Evolutionary conservation across 257 asterid genomes (phyloP).

Genomic region (Capsicum rhomboideum): DNA sequence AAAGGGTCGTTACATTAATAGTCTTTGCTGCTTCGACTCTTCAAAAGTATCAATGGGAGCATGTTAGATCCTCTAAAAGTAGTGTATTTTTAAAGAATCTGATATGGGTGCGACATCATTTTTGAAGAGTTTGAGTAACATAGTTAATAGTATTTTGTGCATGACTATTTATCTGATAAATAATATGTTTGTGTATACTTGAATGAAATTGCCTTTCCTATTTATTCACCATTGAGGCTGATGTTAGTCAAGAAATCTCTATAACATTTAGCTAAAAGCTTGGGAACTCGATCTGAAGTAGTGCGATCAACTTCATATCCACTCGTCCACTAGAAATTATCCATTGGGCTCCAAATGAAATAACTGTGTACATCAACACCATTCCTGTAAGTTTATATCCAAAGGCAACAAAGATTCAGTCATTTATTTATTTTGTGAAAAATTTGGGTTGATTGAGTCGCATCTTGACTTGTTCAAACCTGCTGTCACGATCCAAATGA

Average conservation of each 20-base stretch:
- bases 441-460: background rate
- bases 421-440: background rate
- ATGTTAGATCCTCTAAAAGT: too few relatives aligned
- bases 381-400: slow-evolving; percentile 15
- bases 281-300: slow-evolving; percentile 45
- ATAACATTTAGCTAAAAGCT: slow-evolving; percentile 58
- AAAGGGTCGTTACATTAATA: too few relatives aligned
- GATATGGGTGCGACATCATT: too few relatives aligned
- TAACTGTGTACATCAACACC: slow-evolving; percentile 73
- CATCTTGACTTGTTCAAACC: background rate
- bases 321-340: slow-evolving; percentile 52
- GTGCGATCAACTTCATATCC: slow-evolving; percentile 34
- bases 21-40: too few relatives aligned
- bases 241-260: slow-evolving; percentile 36
- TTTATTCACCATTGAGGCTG: background rate
- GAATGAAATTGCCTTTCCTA: background rate
- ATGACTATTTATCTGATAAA: background rate
- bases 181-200: background rate
- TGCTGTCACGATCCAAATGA: too few relatives aligned
- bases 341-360: slow-evolving; percentile 70
- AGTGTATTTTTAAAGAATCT: too few relatives aligned
- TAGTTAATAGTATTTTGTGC: background rate
- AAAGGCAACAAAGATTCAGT: background rate
- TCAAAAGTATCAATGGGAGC: too few relatives aligned
- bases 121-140: too few relatives aligned